These are phyloP conservation scores for Xylariaceae sp. DNA, from an alignment of 2,329 filamentous ascomycete genomes.

Conservation along the genomic window DNA sequence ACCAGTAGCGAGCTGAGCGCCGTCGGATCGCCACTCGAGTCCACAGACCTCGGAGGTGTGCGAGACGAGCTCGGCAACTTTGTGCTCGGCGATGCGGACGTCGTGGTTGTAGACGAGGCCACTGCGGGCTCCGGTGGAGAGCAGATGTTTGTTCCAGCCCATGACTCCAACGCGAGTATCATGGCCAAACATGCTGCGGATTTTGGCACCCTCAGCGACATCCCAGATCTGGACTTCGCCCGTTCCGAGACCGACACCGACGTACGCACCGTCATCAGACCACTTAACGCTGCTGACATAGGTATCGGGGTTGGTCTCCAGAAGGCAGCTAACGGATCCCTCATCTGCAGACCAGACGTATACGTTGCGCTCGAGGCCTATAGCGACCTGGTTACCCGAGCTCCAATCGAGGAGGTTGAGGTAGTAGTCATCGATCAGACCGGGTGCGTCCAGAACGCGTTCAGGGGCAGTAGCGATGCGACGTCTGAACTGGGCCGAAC, in stretches of 20 bases:
- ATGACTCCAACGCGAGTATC: constrained; percentile 95
- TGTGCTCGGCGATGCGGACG: constrained; percentile 95
- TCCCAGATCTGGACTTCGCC: constrained; percentile 99
- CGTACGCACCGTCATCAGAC: constrained; percentile 95
- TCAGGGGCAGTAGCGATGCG: constrained; percentile 93
- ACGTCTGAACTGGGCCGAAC: constrained; percentile 81
- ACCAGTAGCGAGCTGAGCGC: constrained; percentile 92
- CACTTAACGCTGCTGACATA: constrained; percentile 99
- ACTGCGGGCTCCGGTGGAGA: constrained; percentile 91
- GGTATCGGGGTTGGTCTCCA: constrained; percentile 85
- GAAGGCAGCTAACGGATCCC: constrained; percentile 80
- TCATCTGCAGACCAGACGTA: constrained; percentile 98
- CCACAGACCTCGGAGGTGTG: constrained; percentile 98
- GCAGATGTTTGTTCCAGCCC: constrained; percentile 98
- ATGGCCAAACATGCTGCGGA: constrained; percentile 97
- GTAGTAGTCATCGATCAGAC: constrained; percentile 97
- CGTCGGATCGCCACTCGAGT: constrained; percentile 95
- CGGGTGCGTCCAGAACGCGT: constrained; percentile 91
- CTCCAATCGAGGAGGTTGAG: constrained; percentile 99
- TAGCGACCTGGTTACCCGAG: constrained; percentile 94
- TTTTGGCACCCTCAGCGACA: constrained; percentile 88
- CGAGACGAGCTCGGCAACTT: constrained; percentile 92
- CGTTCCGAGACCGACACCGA: constrained; percentile 88
- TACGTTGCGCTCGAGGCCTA: constrained; percentile 92
- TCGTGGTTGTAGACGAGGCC: constrained; percentile 98